These are phyloP conservation scores for Chenopodium berlandieri DNA, from an alignment of 148 eudicot genomes.

Conservation along the genomic window DNA sequence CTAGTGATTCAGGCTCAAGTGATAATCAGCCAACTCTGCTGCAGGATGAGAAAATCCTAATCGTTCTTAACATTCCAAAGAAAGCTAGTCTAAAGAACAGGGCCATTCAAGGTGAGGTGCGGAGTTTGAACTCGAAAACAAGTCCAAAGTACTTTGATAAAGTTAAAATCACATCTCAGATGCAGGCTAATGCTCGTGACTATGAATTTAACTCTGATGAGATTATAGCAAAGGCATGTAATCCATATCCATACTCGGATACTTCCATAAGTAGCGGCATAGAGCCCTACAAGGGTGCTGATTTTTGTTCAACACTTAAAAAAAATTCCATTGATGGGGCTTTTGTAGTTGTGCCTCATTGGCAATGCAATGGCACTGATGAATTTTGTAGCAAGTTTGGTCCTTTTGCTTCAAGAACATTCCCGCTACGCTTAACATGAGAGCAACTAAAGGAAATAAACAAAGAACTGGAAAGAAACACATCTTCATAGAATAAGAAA, in stretches of 20 bases:
- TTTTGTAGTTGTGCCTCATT: constrained; percentile 61
- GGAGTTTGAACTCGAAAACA: constrained; percentile 55
- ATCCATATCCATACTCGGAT: constrained; percentile 62
- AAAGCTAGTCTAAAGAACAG: constrained; percentile 45
- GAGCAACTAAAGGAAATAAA: no score
- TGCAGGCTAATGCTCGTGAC: constrained; percentile 31
- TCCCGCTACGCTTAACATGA: no score
- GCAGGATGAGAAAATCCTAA: constrained; percentile 75
- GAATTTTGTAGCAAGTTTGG: constrained; percentile 76
- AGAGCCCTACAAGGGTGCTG: constrained; percentile 63
- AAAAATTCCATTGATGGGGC: constrained; percentile 43
- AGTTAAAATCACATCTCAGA: constrained; percentile 53
- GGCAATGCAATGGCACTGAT: constrained; percentile 80
- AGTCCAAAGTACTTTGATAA: constrained; percentile 70
- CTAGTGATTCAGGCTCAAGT: constrained; percentile 44
- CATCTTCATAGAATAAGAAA: no score
- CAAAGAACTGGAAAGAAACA: no score
- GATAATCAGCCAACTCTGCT: constrained; percentile 48
- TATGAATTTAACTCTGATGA: constrained; percentile 55
- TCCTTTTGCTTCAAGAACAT: constrained; percentile 47
- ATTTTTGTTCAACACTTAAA: constrained; percentile 54
- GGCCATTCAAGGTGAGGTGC: constrained; percentile 65
- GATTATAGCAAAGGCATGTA: constrained; percentile 57
- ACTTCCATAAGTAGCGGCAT: constrained; percentile 26
- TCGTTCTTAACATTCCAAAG: constrained; percentile 62